Evolutionary conservation across 2,329 filamentous ascomycete genomes (phyloP), one percentile per base, ranked within the genome.

Genomic region (Lojkania enalia): DNA sequence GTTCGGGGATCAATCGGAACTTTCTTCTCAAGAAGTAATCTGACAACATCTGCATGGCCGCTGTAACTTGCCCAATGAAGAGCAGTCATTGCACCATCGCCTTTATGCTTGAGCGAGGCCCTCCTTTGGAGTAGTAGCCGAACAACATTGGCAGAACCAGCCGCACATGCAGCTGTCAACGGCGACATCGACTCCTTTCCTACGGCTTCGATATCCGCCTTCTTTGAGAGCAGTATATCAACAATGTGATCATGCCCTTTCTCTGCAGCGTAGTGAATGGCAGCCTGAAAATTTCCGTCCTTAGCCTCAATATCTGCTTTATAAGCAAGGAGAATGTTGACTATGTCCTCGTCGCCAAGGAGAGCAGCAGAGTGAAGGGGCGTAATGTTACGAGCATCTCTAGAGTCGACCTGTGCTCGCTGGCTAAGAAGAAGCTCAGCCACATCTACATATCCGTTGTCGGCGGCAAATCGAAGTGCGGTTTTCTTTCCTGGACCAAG

Each of bases 51-150:
- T n/a, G 60, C 54, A 38, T 71, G 69, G 1, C 69, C 69, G 37
- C 69, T 70, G 44, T 58, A 70, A 5, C 63, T 59, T 19, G 70
- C 70, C 68, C 67, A 71, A 38, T 72, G 70, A 15, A 72, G 39
- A 0, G 66, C 60, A 6, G 65, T 69, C 68, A 71, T 71, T 4
- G 58, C 61, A 13, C 51, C 57, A 36, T 71, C 66, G 38, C 66
- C 67, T 1, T 48, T 45, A 27, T 48, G 48, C 33, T 57, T 55
- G 5, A 44, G 37, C 4, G 57, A 63, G 1, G 68, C 66, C 41
- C 62, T 70, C 35, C 54, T 59, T 32, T 63, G 61, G 4, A 72
- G 35, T 4, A 72, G 55, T 38, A 63, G 51, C 19, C 64, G 52
- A 5, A 63, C 63, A 16, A 57, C 58, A 18, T 44, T 39, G 11